Evolutionary conservation across 768 basidiomycete species (phyloP), one percentile per base, ranked within the genome.

Genomic region (Hirschioporus abietinus): DNA sequence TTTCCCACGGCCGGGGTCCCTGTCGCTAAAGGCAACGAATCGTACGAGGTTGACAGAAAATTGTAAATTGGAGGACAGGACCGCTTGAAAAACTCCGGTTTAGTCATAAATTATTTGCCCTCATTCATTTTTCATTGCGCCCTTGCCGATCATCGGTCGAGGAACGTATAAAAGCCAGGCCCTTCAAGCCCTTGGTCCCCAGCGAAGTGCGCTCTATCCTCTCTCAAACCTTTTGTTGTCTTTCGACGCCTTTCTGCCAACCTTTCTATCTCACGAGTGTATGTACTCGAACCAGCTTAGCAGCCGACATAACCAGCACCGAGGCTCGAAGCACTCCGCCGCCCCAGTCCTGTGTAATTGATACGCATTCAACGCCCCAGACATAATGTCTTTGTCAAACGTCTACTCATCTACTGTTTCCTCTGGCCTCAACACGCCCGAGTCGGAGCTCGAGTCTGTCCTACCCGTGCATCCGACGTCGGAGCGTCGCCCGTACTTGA

Each of bases 221-320:
- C 15, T 52, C 42, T 15, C 12, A 52, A 15, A 15, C 42, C 58
- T 66, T 36, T 59, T 30, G 60, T 65, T 63, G 15, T 52, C 42
- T 52, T 20, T 52, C 42, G 42, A 30, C 42, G 20, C 15, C 4
- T 5, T 52, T 52, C 20, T 15, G 12, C 42, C 1, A 12, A 52
- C 42, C 42, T 52, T 5, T 52, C 42, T 15, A 12, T 52, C 42
- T 15, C 42, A 12, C 42, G 42, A 52, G 42, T 93, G 90, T 86
- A 95, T 95, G 94, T 96, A 89, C 92, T 93, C 91, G 70, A 95
- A 96, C 91, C 89, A 90, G 78, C 90, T 95, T 72, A 88, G 90
- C 79, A 91, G 90, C 79, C 82, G 87, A 71, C 94, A 96, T 82
- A 96, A 96, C 82, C 84, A 86, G 73, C 85, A 91, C 82, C 85